Evolutionary conservation across 208 protist genomes (phyloP).

Genomic region (Leishmania tarentolae): DNA sequence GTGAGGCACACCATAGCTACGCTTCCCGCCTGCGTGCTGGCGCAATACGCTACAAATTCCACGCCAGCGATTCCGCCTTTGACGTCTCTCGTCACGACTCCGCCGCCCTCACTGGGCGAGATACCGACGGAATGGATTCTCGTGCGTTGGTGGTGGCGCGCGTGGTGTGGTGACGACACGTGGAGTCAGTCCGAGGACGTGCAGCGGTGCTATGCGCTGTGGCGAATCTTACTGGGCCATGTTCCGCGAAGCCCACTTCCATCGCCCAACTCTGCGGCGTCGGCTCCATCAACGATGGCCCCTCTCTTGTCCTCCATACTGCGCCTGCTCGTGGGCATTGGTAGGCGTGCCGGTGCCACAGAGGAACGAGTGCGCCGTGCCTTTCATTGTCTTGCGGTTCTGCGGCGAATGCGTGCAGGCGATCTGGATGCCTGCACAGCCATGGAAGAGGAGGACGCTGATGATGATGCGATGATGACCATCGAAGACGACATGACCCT

Average conservation of each 20-base stretch:
- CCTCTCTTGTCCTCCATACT: slow-evolving; percentile 13
- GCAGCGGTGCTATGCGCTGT: slow-evolving; percentile 27
- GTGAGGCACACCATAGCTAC: slow-evolving; percentile 15
- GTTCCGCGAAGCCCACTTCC: not conserved
- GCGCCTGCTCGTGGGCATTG: slow-evolving; percentile 19
- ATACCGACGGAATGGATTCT: slow-evolving; percentile 19
- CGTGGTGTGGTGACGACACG: not conserved
- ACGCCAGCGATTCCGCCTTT: not conserved
- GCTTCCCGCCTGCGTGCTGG: slow-evolving; percentile 17
- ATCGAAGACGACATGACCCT: slow-evolving; percentile 34
- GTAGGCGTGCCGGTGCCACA: not conserved
- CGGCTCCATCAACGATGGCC: not conserved
- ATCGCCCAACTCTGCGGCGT: not conserved
- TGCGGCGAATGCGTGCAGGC: slow-evolving; percentile 16
- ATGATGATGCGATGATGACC: slow-evolving; percentile 11
- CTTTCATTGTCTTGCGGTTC: slow-evolving; percentile 26
- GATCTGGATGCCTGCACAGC: not conserved
- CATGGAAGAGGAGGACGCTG: not conserved
- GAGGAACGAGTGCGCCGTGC: slow-evolving; percentile 28
- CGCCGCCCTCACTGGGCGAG: not conserved
- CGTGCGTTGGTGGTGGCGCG: slow-evolving; percentile 30
- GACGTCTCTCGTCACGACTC: not conserved
- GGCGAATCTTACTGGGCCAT: slow-evolving; percentile 19
- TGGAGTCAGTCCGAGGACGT: slow-evolving; percentile 5
- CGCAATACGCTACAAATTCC: slow-evolving; percentile 4